Percentiles rank a stretch among this genome's conserved stretches.
Conservation (phyloP, 805 yeast genomes). For the Saccharomycopsis oosterbeekiorum region DNA sequence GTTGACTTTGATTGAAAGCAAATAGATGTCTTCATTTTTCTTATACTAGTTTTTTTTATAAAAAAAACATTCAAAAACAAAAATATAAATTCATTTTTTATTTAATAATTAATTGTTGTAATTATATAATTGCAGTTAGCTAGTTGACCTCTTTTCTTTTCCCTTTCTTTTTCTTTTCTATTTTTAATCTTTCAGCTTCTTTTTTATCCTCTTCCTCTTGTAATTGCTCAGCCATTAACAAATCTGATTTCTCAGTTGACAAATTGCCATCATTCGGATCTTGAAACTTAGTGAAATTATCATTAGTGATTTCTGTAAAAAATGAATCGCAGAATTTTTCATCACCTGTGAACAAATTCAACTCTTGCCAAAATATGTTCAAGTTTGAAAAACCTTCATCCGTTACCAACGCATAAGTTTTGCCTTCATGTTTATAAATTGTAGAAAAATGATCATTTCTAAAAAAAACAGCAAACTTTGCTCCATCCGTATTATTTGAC, state of each 20-base stretch:
- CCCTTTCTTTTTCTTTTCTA: background rate
- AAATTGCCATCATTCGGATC: constrained; percentile 16
- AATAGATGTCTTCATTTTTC: background rate
- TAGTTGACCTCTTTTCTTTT: background rate
- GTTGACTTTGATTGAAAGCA: constrained; percentile 26
- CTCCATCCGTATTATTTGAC: constrained; percentile 32
- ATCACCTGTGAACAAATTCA: constrained; percentile 64
- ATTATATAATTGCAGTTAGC: background rate
- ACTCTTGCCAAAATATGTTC: constrained; percentile 74
- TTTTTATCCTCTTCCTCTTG: constrained; percentile 51
- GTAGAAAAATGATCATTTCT: constrained; percentile 87
- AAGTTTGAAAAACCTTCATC: constrained; percentile 52
- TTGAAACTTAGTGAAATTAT: background rate
- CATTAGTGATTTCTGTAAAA: constrained; percentile 36
- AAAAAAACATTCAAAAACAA: background rate
- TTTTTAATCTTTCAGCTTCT: constrained; percentile 38
- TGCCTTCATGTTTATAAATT: constrained; percentile 34
- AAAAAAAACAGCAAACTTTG: constrained; percentile 62
- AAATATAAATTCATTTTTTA: background rate
- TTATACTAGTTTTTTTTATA: background rate
- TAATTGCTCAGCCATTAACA: constrained; percentile 33
- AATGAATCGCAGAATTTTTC: constrained; percentile 55
- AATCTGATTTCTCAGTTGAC: constrained; percentile 25
- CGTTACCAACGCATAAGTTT: constrained; percentile 58
- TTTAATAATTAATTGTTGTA: no score